Conservation (phyloP, 2,329 filamentous ascomycete species). For the Aureobasidium leucospermi region DNA sequence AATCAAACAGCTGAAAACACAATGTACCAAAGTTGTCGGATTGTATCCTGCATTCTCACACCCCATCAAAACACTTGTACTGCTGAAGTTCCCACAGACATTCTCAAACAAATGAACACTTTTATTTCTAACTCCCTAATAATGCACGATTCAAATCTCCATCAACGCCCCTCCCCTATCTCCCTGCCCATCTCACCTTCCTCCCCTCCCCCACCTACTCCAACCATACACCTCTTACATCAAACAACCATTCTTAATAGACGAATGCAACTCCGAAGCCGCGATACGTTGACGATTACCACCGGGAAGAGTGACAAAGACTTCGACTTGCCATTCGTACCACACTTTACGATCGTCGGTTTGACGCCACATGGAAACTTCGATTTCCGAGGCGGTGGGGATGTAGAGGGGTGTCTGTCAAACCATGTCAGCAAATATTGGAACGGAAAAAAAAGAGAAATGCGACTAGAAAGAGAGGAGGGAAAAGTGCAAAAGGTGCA, state of each 20-base stretch:
- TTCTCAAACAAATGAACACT: too few species aligned
- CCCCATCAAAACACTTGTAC: too few species aligned
- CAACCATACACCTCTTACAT: constrained; percentile 49
- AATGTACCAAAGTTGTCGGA: too few species aligned
- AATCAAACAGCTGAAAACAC: too few species aligned
- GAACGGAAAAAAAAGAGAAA: neutral
- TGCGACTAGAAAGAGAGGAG: too few species aligned
- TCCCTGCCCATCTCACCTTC: too few species aligned
- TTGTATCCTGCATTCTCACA: too few species aligned
- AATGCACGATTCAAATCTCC: neutral
- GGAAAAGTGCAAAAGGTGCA: too few species aligned
- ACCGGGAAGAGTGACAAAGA: constrained; percentile 56
- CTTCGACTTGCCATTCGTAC: constrained; percentile 97
- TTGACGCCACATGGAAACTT: constrained; percentile 91
- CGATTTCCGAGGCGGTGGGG: constrained; percentile 75
- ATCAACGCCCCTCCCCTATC: neutral
- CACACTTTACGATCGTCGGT: constrained; percentile 94
- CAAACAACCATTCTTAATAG: constrained; percentile 61
- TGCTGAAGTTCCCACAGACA: too few species aligned
- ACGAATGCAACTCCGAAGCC: constrained; percentile 60
- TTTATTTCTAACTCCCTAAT: too few species aligned
- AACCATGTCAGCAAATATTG: neutral
- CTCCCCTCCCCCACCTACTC: neutral
- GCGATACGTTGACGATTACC: constrained; percentile 60
- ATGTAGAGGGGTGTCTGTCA: constrained; percentile 74